Base-by-base conservation (phyloP, 2,329 filamentous ascomycete species). In the Aphanoascus verrucosus region DNA sequence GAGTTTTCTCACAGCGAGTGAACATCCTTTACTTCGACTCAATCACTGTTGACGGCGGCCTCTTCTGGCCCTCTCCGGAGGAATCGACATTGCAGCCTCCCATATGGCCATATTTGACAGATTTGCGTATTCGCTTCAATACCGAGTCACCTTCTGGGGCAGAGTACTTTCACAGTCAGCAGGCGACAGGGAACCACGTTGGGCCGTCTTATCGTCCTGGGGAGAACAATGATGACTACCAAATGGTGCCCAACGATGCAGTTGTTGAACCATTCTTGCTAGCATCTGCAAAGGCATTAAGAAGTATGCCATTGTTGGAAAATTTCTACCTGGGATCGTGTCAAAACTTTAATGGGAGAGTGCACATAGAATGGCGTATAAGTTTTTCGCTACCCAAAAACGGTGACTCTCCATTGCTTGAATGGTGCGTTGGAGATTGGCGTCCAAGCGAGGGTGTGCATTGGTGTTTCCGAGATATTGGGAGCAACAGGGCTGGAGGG, bases 11-110 rank as follows among this genome's bases (percentile, higher is more conserved):
- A 38, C 54, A 52, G 35, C 41, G 28, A 11, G 20, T 48, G 14
- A 35, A n/a, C n/a, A n/a, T n/a, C n/a, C n/a, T 48, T 15, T 19
- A 48, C 8, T 34, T 49, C 9, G 23, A 41, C 4, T 41, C 49
- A 19, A 34, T 14, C 5, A 45, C 28, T 49, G 44, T 35, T 42
- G 44, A 49, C 15, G 31, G 38, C 17, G 49, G 17, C 19, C 34
- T 54, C n/a, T 54, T 54, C 52, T 54, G 52, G 52, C 52, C 52
- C 3, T 17, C 17, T 19, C 20, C 43, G 3, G 34, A 53, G 11
- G 45, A 54, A 17, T 11, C 72, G 0, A 75, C 71, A 0, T 11
- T 23, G 3, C 11, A 31, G 44, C 8, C 44, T 12, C 52, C 52
- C 19, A 20, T 1, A 32, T 54, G 52, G 52, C 52, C 44, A 14